Conservation (phyloP, 73 alveolate genomes). For the Symbiodinium pilosum region DNA sequence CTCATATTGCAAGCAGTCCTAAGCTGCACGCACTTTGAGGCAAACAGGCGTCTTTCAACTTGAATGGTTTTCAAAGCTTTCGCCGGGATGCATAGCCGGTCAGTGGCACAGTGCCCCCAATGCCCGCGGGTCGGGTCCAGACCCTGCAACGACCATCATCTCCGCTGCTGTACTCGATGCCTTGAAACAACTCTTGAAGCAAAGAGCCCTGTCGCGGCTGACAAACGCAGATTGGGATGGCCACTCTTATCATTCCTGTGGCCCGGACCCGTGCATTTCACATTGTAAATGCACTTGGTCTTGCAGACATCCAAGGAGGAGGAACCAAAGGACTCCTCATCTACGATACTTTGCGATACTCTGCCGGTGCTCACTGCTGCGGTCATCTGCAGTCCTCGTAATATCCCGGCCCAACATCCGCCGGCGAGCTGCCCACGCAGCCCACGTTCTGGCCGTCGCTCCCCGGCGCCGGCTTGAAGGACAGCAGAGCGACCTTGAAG, state of each 20-base stretch:
- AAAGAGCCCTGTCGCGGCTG: too few relatives aligned
- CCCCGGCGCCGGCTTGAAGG: neutral
- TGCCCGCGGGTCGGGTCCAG: conserved; percentile 9
- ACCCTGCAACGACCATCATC: conserved; percentile 17
- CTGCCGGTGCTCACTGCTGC: too few relatives aligned
- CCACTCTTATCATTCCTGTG: too few relatives aligned
- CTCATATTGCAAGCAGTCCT: neutral
- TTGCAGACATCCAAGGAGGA: conserved; percentile 13
- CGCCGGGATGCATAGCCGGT: neutral
- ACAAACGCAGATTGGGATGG: too few relatives aligned
- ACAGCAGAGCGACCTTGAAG: neutral
- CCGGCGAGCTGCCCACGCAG: conserved; percentile 19
- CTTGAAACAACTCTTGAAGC: neutral
- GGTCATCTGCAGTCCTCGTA: neutral
- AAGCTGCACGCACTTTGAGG: neutral
- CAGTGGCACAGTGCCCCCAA: neutral
- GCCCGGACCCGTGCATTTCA: neutral
- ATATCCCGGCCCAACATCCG: conserved; percentile 7
- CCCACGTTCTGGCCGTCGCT: neutral
- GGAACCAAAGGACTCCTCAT: too few relatives aligned
- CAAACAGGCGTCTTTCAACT: too few relatives aligned
- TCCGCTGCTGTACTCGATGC: conserved; percentile 2
- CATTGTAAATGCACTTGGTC: conserved; percentile 18
- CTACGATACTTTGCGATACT: too few relatives aligned
- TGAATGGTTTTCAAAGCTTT: too few relatives aligned